Conservation (phyloP, 495 filamentous ascomycete genomes). For the Penicillium riverlandense region DNA sequence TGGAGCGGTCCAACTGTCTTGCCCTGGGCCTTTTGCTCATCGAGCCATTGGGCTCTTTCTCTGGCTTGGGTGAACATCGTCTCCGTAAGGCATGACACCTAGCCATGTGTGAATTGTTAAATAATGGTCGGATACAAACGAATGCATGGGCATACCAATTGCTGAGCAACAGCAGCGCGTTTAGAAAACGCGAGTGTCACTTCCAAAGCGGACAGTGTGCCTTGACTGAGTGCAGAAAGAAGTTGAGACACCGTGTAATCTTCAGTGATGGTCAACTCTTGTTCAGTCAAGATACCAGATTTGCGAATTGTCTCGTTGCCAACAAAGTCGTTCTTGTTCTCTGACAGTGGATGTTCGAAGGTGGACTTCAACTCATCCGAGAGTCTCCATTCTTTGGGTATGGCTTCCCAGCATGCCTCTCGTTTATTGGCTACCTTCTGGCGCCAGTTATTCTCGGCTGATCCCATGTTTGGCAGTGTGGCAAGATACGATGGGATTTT, state of each 20-base stretch:
- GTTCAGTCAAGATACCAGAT: conserved; percentile 15
- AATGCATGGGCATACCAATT: conserved; percentile 22
- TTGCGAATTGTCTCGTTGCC: conserved; percentile 8
- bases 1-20: conserved; percentile 52
- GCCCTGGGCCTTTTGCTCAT: conserved; percentile 21
- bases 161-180: conserved; percentile 48
- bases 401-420: conserved; percentile 24
- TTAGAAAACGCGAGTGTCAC: conserved; percentile 51
- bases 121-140: no score
- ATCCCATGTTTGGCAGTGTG: no score
- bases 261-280: conserved; percentile 47
- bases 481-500: no score
- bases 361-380: conserved; percentile 3
- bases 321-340: conserved; percentile 16
- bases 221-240: neutral
- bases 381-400: conserved; percentile 17
- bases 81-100: conserved; percentile 52
- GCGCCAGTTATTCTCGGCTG: conserved; percentile 3
- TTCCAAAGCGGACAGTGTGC: conserved; percentile 12
- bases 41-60: conserved; percentile 24
- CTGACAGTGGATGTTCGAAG: conserved; percentile 5
- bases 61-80: conserved; percentile 41
- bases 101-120: no score
- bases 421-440: conserved; percentile 24
- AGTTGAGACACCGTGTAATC: conserved; percentile 37